phyloP scores from a whole-genome alignment of 225 moss, liverwort and hornwort genomes.

The Anthoceros angustus region DNA sequence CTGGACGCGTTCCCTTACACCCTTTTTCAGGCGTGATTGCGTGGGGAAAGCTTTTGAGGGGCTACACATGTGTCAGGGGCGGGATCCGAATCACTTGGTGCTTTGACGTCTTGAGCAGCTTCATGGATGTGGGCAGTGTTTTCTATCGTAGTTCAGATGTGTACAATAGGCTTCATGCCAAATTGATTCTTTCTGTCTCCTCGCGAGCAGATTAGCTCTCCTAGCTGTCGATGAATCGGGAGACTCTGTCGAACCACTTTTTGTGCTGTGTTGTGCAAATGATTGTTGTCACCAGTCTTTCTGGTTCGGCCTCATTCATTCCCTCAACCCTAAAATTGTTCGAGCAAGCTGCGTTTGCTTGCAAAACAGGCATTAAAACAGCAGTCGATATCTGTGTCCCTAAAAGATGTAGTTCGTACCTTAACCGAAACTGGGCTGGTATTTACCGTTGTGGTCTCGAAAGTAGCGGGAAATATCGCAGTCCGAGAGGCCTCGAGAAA shows the following conservation, averaged over 20 bases:
- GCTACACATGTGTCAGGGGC: neutral
- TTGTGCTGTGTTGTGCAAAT: neutral
- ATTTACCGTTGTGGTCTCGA: no score
- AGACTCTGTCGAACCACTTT: neutral
- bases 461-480: no score
- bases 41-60: neutral
- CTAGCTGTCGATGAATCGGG: neutral
- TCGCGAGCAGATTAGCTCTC: neutral
- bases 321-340: no score
- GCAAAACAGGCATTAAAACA: no score
- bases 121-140: neutral
- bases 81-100: neutral
- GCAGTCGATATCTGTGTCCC: no score
- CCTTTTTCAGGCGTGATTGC: neutral
- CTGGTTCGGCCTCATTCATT: no score
- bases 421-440: no score
- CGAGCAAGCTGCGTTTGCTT: no score
- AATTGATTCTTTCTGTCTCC: neutral
- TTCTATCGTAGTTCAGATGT: neutral
- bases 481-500: no score
- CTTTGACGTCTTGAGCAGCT: neutral
- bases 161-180: slow-evolving; percentile 3
- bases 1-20: slow-evolving; percentile 24
- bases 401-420: no score
- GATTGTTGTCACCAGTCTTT: no score